Base-by-base conservation (phyloP, 2,329 filamentous ascomycete genomes). In the Arthrobotrys sinensis region DNA sequence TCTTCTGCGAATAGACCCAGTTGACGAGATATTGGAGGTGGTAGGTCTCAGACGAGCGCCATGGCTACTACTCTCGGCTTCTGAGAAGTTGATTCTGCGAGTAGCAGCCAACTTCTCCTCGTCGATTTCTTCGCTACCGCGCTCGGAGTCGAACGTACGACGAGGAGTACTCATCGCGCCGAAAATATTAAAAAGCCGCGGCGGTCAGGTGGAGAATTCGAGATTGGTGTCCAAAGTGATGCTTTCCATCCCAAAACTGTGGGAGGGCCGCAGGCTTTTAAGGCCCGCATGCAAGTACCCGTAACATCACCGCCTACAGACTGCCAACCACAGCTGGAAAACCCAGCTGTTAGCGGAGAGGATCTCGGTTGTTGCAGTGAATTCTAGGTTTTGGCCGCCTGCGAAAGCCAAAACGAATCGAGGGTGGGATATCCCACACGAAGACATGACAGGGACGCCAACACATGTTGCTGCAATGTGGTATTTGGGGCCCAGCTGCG, bases 381-480 rank as follows among this genome's bases (percentile, higher is more conserved):
- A 67, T 71, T 77, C 73, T 67, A 77, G 73, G 67, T 67, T 72
- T 34, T 68, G 24, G 1, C 75, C 75, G 75, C 67, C 57, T 77
- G 57, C 50, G 57, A 71, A 78, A 68, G 67, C 75, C 75, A 72
- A 78, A 78, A 63, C 21, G 63, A 66, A 67, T 50, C 43, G 53
- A 63, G 62, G 50, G 62, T 66, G 34, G 73, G 73, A 67, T 71
- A 77, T 68, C 72, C 72, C 72, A 76, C 72, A 68, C 71, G 70
- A 75, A 46, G 10, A 19, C 12, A 32, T 38, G 53, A 28, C 53
- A 62, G 14, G 45, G 46, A 12, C 10, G 46, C 16, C 66, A 70
- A 77, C 66, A 57, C 66, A 70, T 34, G 45, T 66, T 64, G 65
- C 11, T 66, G 66, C 73, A 62, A 77, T 77, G 73, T 77, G 73